phyloP scores from a whole-genome alignment of 2,329 filamentous ascomycete species.

The Ophiostoma himal-ulmi region DNA sequence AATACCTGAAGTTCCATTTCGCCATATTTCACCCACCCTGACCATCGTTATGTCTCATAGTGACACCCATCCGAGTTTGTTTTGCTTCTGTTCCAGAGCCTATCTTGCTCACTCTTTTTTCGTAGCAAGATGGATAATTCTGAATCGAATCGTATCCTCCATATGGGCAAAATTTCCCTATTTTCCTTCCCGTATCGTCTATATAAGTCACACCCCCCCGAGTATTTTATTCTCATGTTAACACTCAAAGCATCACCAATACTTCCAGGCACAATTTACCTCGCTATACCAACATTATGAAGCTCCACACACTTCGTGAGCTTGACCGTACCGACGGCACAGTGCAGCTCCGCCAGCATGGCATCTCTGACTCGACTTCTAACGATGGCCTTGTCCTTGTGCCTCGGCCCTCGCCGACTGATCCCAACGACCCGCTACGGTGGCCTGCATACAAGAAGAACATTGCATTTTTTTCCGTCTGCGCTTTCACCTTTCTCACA shows the following conservation, averaged over 20 bases:
- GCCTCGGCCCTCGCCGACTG: slow-evolving; percentile 38
- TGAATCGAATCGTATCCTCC: neutral
- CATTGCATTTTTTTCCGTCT: slow-evolving; percentile 38
- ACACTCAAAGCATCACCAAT: neutral
- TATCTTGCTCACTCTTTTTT: neutral
- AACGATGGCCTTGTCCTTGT: slow-evolving; percentile 35
- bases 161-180: neutral
- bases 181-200: neutral
- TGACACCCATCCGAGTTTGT: neutral
- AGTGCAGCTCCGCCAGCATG: slow-evolving; percentile 36
- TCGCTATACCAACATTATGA: slow-evolving; percentile 15
- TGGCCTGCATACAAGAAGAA: slow-evolving; percentile 44
- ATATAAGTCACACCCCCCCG: neutral
- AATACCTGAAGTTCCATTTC: neutral
- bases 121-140: neutral
- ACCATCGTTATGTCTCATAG: neutral
- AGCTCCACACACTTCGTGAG: slow-evolving; percentile 29
- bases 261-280: neutral
- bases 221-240: neutral
- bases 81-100: neutral
- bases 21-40: neutral
- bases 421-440: slow-evolving; percentile 45
- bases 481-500: slow-evolving; percentile 42
- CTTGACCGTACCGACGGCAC: slow-evolving; percentile 39
- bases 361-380: slow-evolving; percentile 2